Conservation (phyloP, 2,329 filamentous ascomycete species). For the Neofusicoccum cordaticola region DNA sequence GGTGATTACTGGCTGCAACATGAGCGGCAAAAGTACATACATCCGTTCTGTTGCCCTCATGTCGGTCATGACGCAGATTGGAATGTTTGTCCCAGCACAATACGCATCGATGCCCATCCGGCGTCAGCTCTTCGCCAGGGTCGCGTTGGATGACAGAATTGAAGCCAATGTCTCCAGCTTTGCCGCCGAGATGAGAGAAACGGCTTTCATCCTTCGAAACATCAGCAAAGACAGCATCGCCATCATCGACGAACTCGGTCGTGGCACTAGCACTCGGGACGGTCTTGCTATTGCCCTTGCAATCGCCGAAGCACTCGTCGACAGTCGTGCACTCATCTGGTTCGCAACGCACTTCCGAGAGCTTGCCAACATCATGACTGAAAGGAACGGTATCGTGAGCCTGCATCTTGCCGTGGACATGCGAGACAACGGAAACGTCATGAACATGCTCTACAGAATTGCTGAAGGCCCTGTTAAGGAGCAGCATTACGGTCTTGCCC, state of each 20-base stretch:
- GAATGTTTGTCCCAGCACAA: constrained; percentile 81
- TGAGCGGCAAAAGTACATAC: constrained; percentile 95
- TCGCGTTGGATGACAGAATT: constrained; percentile 83
- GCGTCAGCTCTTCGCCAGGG: constrained; percentile 79
- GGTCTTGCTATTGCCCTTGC: constrained; percentile 86
- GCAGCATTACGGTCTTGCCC: constrained; percentile 76
- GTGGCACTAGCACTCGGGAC: constrained; percentile 85
- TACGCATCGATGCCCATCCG: constrained; percentile 80
- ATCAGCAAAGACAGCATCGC: constrained; percentile 73
- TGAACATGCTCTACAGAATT: constrained; percentile 88
- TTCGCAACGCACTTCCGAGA: constrained; percentile 93
- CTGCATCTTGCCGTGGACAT: constrained; percentile 75
- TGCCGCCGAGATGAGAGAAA: constrained; percentile 91
- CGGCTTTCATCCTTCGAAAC: constrained; percentile 86
- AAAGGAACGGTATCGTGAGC: constrained; percentile 76
- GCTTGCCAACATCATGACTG: constrained; percentile 70
- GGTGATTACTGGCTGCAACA: constrained; percentile 93
- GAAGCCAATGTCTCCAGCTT: constrained; percentile 93
- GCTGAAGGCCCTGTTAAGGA: constrained; percentile 67
- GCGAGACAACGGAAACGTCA: constrained; percentile 53
- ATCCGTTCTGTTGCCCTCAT: constrained; percentile 82
- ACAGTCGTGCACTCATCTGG: constrained; percentile 75
- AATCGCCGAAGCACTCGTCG: constrained; percentile 82
- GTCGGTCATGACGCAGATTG: constrained; percentile 90
- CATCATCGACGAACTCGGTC: constrained; percentile 87